phyloP scores from a whole-genome alignment of 352 stramenopile species.

The Pythium periplocum region DNA sequence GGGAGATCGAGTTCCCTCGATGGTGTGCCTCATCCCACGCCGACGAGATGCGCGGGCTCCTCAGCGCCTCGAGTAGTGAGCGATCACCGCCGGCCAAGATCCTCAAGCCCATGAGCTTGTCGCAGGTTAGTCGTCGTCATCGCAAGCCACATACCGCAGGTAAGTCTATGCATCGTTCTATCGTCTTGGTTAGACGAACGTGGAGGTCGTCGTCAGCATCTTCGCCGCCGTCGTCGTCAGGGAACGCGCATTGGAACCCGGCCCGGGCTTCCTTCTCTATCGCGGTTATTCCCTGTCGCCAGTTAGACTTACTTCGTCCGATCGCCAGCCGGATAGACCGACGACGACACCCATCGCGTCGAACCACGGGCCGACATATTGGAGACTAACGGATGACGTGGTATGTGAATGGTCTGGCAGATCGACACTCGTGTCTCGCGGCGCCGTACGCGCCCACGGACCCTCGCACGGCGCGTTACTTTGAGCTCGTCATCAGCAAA shows the following conservation, averaged over 20 bases:
- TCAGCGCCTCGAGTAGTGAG: neutral
- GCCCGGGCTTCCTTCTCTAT: no score
- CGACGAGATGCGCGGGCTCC: neutral
- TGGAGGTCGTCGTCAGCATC: neutral
- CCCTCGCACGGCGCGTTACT: conserved; percentile 44
- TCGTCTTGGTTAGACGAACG: conserved; percentile 4
- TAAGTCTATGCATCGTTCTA: conserved; percentile 2
- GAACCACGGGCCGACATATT: no score
- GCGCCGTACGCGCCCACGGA: conserved; percentile 50
- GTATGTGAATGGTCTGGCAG: neutral
- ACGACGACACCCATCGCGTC: no score
- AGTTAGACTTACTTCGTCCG: no score
- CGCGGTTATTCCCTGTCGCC: no score
- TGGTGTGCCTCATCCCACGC: neutral
- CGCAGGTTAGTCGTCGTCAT: conserved; percentile 2
- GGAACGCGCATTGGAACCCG: no score
- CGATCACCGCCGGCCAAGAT: conserved; percentile 1
- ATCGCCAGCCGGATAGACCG: no score
- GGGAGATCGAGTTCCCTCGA: no score
- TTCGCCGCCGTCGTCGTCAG: no score
- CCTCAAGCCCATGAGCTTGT: conserved; percentile 5
- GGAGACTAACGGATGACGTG: no score
- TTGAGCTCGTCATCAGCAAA: conserved; percentile 58
- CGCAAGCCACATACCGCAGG: conserved; percentile 8
- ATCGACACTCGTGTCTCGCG: conserved; percentile 42